These are phyloP conservation scores for Saturnispora saitoi DNA, from an alignment of 805 yeast genomes.

Conservation along the genomic window DNA sequence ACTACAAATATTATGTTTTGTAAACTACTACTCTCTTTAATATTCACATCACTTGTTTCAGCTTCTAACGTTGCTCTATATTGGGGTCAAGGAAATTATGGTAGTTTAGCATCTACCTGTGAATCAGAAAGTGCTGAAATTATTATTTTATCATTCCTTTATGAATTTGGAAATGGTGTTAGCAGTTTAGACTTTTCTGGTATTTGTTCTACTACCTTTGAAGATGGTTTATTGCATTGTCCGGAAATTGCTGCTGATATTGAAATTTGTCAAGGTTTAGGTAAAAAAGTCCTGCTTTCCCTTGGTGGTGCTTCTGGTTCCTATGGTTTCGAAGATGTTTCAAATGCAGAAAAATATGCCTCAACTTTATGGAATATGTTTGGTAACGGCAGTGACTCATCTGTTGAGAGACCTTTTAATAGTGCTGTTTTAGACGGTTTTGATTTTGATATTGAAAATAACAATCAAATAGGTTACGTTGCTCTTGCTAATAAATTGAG, in stretches of 20 bases:
- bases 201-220: constrained; percentile 33
- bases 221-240: constrained; percentile 37
- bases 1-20: constrained; percentile 2
- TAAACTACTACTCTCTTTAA: background rate
- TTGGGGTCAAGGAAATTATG: constrained; percentile 87
- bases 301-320: constrained; percentile 64
- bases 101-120: constrained; percentile 54
- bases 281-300: constrained; percentile 70
- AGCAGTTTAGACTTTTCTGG: constrained; percentile 49
- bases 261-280: constrained; percentile 63
- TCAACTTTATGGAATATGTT: constrained; percentile 53
- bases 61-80: constrained; percentile 58
- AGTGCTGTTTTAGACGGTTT: constrained; percentile 77
- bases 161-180: constrained; percentile 44
- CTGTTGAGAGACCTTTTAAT: constrained; percentile 49
- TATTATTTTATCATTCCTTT: constrained; percentile 61
- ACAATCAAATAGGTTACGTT: constrained; percentile 54
- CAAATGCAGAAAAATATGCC: constrained; percentile 53
- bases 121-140: constrained; percentile 60
- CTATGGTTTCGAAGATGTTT: constrained; percentile 44
- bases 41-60: constrained; percentile 9
- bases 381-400: constrained; percentile 43
- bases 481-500: constrained; percentile 47
- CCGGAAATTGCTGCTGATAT: constrained; percentile 51
- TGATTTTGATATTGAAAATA: constrained; percentile 64